Evolutionary conservation across 805 yeast genomes (phyloP), one percentile per base, ranked within the genome.

Genomic region (Ogataea degrootiae): DNA sequence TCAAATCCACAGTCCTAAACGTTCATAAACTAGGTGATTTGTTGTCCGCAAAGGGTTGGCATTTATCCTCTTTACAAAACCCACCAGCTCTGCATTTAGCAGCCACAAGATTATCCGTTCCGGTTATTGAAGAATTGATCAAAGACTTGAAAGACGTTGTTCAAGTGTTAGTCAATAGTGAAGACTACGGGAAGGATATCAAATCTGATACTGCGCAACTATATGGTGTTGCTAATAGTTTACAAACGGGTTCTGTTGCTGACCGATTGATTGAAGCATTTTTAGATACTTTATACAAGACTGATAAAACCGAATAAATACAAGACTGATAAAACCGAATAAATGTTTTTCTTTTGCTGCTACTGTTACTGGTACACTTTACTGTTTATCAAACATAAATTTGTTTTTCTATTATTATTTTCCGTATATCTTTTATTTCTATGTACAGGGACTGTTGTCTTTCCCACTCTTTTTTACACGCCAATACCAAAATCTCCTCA

Each of bases 31-130:
- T 92, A 35, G 80, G 90, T n/a, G 99, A 92, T 60, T 65, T 70
- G 35, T 67, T 92, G 62, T 64, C 77, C 34, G 68, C 74, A 46
- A 34, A 96, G 6, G 96, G 96, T 5, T 92, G 98, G 98, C 97
- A 92, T 67, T 73, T 92, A 55, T 81, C 85, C 44, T 75, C 96
- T 0, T 72, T 94, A 53, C 99, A 94, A 69, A 77, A 80, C 46
- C 99, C 99, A 5, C 76, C 96, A 0, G 96, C 97, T 0, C 67
- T 94, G 41, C 99, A 94, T 65, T 72, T 94, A 59, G 98, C 98
- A 0, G 77, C 88, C 34, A 94, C 99, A 0, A 74, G 75, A 46
- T 75, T 89, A 35, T 79, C 92, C 1, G 78, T 79, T 1, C 69
- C 77, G 0, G 78, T 81, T 0, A 76, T 84, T 31, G 85, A 80